Evolutionary conservation across 1,284 basidiomycete species (phyloP).

Genomic region (Boletus hoseneyae): DNA sequence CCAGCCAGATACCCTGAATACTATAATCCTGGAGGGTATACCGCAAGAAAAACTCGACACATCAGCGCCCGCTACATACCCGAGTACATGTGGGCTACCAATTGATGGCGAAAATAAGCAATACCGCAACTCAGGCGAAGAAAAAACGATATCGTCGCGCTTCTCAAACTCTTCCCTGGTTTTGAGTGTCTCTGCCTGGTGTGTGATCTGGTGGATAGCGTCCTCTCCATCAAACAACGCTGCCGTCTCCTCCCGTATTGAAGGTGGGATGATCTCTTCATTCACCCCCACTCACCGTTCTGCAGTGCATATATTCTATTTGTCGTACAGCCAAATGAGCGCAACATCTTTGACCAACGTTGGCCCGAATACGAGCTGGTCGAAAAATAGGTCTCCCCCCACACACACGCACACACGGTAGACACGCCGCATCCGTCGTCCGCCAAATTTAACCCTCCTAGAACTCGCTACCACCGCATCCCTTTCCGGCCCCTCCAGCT

Average conservation of each 20-base stretch:
- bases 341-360: conserved; percentile 96
- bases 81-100: too few species aligned
- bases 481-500: conserved; percentile 75
- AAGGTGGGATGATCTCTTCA: conserved; percentile 38
- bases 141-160: conserved; percentile 13
- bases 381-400: conserved; percentile 51
- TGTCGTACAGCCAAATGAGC: conserved; percentile 84
- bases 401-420: conserved; percentile 27
- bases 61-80: too few species aligned
- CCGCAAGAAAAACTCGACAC: too few species aligned
- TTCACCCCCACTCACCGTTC: not conserved
- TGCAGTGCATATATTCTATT: conserved; percentile 76
- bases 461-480: conserved; percentile 55
- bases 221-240: conserved; percentile 68
- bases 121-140: too few species aligned
- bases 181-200: conserved; percentile 24
- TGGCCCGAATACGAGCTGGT: conserved; percentile 85
- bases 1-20: too few species aligned
- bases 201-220: conserved; percentile 42
- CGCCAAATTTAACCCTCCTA: conserved; percentile 76
- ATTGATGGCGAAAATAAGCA: too few species aligned
- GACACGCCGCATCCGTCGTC: conserved; percentile 71
- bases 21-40: too few species aligned
- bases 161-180: conserved; percentile 37
- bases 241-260: conserved; percentile 68